Conservation (phyloP, 1,139 yeast species). For the Pichia sp. region DNA sequence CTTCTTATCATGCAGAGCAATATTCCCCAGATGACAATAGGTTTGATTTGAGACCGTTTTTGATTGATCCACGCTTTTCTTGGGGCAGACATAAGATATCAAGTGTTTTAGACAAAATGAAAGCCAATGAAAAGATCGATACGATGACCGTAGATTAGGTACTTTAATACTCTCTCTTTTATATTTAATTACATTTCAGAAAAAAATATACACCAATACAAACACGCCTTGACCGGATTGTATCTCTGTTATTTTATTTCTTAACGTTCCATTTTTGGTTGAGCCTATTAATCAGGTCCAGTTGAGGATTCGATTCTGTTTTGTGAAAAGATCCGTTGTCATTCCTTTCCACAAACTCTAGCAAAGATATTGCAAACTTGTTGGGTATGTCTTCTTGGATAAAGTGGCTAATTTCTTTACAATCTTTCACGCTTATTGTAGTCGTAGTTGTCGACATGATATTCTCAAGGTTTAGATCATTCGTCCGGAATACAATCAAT, state of each 20-base stretch:
- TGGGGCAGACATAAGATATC: conserved; percentile 91
- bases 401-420: conserved; percentile 70
- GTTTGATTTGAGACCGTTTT: conserved; percentile 89
- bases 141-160: conserved; percentile 41
- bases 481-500: conserved; percentile 58
- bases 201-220: not conserved
- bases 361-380: conserved; percentile 55
- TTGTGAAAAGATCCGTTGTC: conserved; percentile 26
- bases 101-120: conserved; percentile 56
- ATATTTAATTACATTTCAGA: not conserved
- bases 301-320: conserved; percentile 22
- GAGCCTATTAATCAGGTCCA: conserved; percentile 38
- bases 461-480: conserved; percentile 17
- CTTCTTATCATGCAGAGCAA: conserved; percentile 95
- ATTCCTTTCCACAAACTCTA: conserved; percentile 47
- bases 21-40: conserved; percentile 98
- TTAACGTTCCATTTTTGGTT: conserved; percentile 53
- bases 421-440: conserved; percentile 22
- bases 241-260: conserved; percentile 31
- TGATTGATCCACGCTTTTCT: conserved; percentile 85
- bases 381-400: conserved; percentile 84
- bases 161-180: not conserved
- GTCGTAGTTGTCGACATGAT: conserved; percentile 26
- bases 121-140: conserved; percentile 34
- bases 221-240: not conserved